Evolutionary conservation across 352 stramenopile species (phyloP).

Genomic region (Globisporangium radiosum): DNA sequence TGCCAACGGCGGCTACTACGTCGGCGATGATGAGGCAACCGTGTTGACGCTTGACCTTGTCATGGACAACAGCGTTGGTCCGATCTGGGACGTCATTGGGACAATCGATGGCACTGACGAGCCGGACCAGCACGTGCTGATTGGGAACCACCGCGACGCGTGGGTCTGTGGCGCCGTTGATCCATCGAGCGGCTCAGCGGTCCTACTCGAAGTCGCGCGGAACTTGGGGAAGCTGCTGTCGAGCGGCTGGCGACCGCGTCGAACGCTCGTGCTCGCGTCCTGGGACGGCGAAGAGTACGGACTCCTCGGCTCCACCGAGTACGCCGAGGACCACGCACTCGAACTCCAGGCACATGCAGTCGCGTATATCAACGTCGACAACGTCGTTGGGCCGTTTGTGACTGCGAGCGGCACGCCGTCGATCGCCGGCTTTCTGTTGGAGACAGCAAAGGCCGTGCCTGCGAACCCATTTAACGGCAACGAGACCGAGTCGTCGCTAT

Average conservation of each 20-base stretch:
- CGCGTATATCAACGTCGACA: constrained; percentile 85
- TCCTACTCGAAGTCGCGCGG: constrained; percentile 80
- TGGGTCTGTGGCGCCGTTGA: constrained; percentile 88
- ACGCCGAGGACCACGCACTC: constrained; percentile 56
- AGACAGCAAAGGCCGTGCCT: constrained; percentile 46
- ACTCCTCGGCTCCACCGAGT: constrained; percentile 81
- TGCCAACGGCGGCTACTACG: constrained; percentile 43
- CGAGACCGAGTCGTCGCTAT: constrained; percentile 22
- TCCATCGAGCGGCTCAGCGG: constrained; percentile 73
- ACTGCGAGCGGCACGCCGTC: constrained; percentile 54
- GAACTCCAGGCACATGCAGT: constrained; percentile 47
- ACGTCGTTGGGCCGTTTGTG: constrained; percentile 47
- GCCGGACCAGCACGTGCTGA: constrained; percentile 68
- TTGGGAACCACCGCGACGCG: constrained; percentile 89
- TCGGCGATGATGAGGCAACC: constrained; percentile 64
- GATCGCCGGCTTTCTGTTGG: constrained; percentile 49
- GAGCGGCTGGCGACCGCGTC: constrained; percentile 54
- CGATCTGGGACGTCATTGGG: constrained; percentile 86
- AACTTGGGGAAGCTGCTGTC: constrained; percentile 57
- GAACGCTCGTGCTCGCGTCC: constrained; percentile 70
- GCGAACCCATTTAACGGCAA: constrained; percentile 34
- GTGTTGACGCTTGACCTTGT: constrained; percentile 55
- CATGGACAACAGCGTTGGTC: constrained; percentile 70
- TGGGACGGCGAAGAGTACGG: constrained; percentile 87
- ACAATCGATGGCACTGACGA: constrained; percentile 57